Percentiles rank a stretch among this genome's conserved stretches.
Evolutionary conservation across 352 stramenopile genomes (phyloP).

Genomic region (Phytophthora brassicae): DNA sequence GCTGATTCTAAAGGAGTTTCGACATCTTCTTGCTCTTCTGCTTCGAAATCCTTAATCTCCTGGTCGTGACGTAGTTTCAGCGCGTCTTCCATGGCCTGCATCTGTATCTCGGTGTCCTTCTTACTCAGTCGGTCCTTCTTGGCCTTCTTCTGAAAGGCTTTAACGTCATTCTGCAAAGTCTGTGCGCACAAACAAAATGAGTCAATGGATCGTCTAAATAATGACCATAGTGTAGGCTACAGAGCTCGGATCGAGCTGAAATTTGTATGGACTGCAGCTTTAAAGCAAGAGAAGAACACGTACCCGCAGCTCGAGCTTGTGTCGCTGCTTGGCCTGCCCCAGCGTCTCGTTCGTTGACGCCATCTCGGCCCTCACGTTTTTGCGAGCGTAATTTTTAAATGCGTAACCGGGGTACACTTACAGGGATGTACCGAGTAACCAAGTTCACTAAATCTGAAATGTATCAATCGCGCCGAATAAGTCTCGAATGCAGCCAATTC

Average conservation of each 20-base stretch:
- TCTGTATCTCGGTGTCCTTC: slow-evolving; percentile 64
- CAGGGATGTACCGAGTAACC: no score
- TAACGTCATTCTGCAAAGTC: slow-evolving; percentile 78
- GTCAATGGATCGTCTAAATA: neutral
- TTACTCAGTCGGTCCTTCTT: slow-evolving; percentile 85
- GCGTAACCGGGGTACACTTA: neutral
- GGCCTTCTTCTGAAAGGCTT: slow-evolving; percentile 82
- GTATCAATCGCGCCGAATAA: neutral
- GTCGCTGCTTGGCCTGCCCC: slow-evolving; percentile 84
- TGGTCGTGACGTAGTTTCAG: slow-evolving; percentile 56
- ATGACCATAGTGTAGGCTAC: neutral
- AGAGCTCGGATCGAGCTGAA: neutral
- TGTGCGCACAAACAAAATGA: slow-evolving; percentile 16
- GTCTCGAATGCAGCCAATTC: slow-evolving; percentile 13
- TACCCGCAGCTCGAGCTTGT: slow-evolving; percentile 86
- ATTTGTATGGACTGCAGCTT: neutral
- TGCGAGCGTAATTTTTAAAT: no score
- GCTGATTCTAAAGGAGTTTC: slow-evolving; percentile 5
- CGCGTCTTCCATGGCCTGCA: slow-evolving; percentile 59
- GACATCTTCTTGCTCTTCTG: slow-evolving; percentile 1
- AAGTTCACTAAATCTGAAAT: no score
- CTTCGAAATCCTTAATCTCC: slow-evolving; percentile 45
- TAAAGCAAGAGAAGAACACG: slow-evolving; percentile 16
- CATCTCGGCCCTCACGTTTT: slow-evolving; percentile 25
- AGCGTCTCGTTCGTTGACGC: slow-evolving; percentile 62